Conservation (phyloP, 257 asterid species). For the Lycium barbarum region DNA sequence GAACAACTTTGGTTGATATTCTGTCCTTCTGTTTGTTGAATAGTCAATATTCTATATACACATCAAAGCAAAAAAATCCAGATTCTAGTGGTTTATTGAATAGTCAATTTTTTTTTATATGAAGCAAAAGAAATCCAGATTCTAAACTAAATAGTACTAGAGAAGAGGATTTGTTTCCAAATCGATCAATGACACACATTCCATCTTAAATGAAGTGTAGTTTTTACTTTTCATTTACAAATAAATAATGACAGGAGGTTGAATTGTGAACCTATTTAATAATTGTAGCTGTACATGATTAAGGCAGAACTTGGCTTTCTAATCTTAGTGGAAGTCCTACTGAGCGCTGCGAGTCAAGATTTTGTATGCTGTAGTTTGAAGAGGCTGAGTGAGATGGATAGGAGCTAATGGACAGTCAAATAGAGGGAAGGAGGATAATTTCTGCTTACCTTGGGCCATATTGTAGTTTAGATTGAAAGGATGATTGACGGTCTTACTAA, state of each 20-base stretch:
- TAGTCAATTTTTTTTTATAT: neutral
- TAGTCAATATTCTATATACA: neutral
- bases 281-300: neutral
- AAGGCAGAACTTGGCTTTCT: neutral
- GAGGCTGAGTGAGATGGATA: neutral
- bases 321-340: neutral
- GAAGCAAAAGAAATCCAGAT: neutral
- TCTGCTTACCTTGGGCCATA: neutral
- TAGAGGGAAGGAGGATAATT: neutral
- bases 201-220: slow-evolving; percentile 11
- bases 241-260: neutral
- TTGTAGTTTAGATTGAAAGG: neutral
- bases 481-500: neutral
- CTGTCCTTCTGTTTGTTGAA: neutral
- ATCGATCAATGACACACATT: neutral
- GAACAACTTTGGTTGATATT: neutral
- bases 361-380: neutral
- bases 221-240: neutral
- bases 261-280: neutral
- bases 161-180: neutral
- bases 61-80: neutral
- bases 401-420: slow-evolving; percentile 13
- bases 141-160: neutral
- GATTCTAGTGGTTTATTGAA: neutral
- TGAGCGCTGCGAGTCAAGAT: neutral